Conservation (phyloP, 768 basidiomycete genomes). For the Leucocoprinus leucothites region DNA sequence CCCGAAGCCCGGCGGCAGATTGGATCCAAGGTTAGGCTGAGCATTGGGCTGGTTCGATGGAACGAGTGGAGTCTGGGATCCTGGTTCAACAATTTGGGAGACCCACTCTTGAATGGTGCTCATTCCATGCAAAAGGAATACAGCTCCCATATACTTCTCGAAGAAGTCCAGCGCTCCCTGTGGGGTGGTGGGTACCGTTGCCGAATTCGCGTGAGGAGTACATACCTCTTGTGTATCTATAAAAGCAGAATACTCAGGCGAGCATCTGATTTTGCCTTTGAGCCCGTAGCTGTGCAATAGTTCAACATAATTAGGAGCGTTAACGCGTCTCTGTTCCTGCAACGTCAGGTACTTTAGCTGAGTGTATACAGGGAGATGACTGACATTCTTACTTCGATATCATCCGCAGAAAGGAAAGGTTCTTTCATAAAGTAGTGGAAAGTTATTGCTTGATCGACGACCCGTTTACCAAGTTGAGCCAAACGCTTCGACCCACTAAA, state of each 20-base stretch:
- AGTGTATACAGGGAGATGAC: no score
- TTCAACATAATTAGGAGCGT: neutral
- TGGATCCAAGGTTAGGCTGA: neutral
- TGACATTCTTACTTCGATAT: constrained; percentile 39
- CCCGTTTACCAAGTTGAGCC: constrained; percentile 50
- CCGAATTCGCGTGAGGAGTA: neutral
- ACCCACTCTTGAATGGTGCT: constrained; percentile 53
- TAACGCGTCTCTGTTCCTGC: neutral
- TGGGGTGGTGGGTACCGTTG: neutral
- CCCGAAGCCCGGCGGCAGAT: neutral
- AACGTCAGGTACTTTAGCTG: neutral
- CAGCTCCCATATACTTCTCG: constrained; percentile 62
- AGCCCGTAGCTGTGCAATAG: constrained; percentile 38
- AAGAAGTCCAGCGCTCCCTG: constrained; percentile 60
- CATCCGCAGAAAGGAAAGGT: constrained; percentile 37
- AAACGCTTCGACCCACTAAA: constrained; percentile 63
- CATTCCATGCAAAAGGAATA: constrained; percentile 56
- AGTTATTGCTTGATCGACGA: constrained; percentile 51
- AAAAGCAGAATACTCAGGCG: constrained; percentile 30
- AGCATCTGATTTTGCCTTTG: constrained; percentile 49
- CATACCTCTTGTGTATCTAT: constrained; percentile 19
- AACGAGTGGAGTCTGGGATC: constrained; percentile 15
- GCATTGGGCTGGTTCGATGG: constrained; percentile 6
- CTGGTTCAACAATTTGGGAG: constrained; percentile 51
- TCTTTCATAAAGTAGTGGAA: constrained; percentile 41